Percentiles rank a stretch among this genome's conserved stretches.
These are phyloP conservation scores for Alternaria incomplexa DNA, from an alignment of 2,329 filamentous ascomycete genomes.

Conservation along the genomic window DNA sequence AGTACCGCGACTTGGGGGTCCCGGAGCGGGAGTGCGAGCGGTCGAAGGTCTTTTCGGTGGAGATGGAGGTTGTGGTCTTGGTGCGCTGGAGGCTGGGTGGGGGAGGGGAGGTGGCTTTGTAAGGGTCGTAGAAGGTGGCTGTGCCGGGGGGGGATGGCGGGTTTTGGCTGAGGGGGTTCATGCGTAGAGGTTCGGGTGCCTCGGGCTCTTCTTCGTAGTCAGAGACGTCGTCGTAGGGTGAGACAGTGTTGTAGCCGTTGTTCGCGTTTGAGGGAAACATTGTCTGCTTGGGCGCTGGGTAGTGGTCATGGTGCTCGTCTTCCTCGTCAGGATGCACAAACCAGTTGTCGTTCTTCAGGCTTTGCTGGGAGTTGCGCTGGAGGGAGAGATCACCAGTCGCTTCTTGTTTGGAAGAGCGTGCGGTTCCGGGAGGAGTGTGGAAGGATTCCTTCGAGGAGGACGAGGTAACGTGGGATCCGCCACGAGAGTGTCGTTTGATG, in stretches of 20 bases:
- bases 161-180: slow-evolving; percentile 57
- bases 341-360: slow-evolving; percentile 56
- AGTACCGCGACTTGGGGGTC: slow-evolving; percentile 53
- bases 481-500: slow-evolving; percentile 40
- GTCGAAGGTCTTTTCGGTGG: slow-evolving; percentile 38
- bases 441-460: slow-evolving; percentile 41
- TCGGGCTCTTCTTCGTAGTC: slow-evolving; percentile 38
- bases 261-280: slow-evolving; percentile 33
- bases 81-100: slow-evolving; percentile 26
- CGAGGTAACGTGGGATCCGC: slow-evolving; percentile 33
- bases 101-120: slow-evolving; percentile 19
- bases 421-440: slow-evolving; percentile 35
- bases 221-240: slow-evolving; percentile 35
- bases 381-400: slow-evolving; percentile 36
- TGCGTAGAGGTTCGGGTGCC: slow-evolving; percentile 52
- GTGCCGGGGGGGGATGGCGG: slow-evolving; percentile 50
- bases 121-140: slow-evolving; percentile 16
- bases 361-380: slow-evolving; percentile 38
- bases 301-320: slow-evolving; percentile 19
- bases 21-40: slow-evolving; percentile 35
- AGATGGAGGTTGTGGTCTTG: slow-evolving; percentile 33
- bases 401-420: slow-evolving; percentile 4
- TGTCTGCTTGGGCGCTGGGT: slow-evolving; percentile 25
- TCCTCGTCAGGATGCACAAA: slow-evolving; percentile 46
- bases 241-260: slow-evolving; percentile 38